Percentiles rank a stretch among this genome's conserved stretches.
phyloP scores from a whole-genome alignment of 73 alveolate genomes.

The Blepharisma japonicum region DNA sequence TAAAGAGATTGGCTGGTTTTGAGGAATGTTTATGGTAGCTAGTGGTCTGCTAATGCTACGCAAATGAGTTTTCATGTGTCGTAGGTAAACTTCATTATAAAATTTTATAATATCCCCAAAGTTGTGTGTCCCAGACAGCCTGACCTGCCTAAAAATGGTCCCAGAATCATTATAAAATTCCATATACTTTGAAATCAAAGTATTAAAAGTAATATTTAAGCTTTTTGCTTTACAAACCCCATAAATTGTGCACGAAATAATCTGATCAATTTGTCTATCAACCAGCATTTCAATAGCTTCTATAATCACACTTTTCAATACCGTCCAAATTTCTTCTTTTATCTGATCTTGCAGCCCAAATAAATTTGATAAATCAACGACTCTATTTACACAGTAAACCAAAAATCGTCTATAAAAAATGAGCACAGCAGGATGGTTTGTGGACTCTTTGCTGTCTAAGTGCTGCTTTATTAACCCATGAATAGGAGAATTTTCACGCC shows the following conservation, averaged over 20 bases:
- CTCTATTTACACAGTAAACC: slow-evolving; percentile 46
- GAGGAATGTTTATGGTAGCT: too few relatives aligned
- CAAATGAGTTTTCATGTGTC: slow-evolving; percentile 52
- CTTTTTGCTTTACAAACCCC: slow-evolving; percentile 56
- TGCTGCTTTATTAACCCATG: not conserved
- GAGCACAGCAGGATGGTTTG: slow-evolving; percentile 34
- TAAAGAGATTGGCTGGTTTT: too few relatives aligned
- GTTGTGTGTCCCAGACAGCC: slow-evolving; percentile 28
- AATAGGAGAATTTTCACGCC: slow-evolving; percentile 35
- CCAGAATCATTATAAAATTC: slow-evolving; percentile 20
- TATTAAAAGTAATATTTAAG: slow-evolving; percentile 11
- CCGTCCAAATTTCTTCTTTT: slow-evolving; percentile 50
- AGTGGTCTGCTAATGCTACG: not conserved
- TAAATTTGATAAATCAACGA: slow-evolving; percentile 37
- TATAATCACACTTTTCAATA: slow-evolving; percentile 47
- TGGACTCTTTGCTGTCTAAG: not conserved
- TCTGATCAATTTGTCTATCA: slow-evolving; percentile 56
- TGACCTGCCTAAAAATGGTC: slow-evolving; percentile 25
- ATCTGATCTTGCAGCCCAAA: slow-evolving; percentile 42
- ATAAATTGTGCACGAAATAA: slow-evolving; percentile 61
- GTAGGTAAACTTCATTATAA: slow-evolving; percentile 54
- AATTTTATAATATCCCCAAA: slow-evolving; percentile 50
- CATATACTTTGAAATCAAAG: not conserved
- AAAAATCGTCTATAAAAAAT: slow-evolving; percentile 60
- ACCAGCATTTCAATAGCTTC: slow-evolving; percentile 44